These are phyloP conservation scores for Phytophthora meadii DNA, from an alignment of 352 stramenopile genomes.

Conservation along the genomic window DNA sequence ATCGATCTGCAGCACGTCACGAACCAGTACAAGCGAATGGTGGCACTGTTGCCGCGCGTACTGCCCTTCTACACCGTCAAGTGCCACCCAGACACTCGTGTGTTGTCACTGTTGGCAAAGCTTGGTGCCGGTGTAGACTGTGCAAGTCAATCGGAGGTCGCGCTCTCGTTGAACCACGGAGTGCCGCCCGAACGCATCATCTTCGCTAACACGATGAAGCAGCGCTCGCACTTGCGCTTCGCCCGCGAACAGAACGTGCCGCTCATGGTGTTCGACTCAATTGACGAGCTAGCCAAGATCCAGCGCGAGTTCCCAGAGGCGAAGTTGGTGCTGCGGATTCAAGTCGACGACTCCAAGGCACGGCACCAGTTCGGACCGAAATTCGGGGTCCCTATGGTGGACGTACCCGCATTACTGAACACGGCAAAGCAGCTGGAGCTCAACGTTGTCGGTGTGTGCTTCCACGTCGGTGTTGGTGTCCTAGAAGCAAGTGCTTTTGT, in stretches of 20 bases:
- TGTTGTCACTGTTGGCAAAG: slow-evolving; percentile 56
- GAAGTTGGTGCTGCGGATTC: slow-evolving; percentile 73
- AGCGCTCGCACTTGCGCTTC: slow-evolving; percentile 70
- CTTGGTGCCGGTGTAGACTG: slow-evolving; percentile 86
- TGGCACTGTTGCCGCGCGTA: slow-evolving; percentile 54
- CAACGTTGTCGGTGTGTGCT: slow-evolving; percentile 84
- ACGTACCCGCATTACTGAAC: slow-evolving; percentile 67
- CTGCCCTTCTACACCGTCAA: slow-evolving; percentile 93
- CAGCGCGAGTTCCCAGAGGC: slow-evolving; percentile 49
- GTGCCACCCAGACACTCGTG: slow-evolving; percentile 81
- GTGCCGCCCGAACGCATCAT: slow-evolving; percentile 73
- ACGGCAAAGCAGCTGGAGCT: slow-evolving; percentile 66
- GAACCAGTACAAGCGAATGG: slow-evolving; percentile 55
- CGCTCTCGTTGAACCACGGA: slow-evolving; percentile 66
- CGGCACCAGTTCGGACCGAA: slow-evolving; percentile 85
- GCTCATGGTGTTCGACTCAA: slow-evolving; percentile 89
- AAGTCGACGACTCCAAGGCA: slow-evolving; percentile 88
- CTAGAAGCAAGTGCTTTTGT: slow-evolving; percentile 74
- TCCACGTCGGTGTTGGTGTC: slow-evolving; percentile 90
- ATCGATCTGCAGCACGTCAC: slow-evolving; percentile 62
- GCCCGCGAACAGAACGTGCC: slow-evolving; percentile 61
- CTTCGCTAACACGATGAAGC: slow-evolving; percentile 93
- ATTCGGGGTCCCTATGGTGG: slow-evolving; percentile 72
- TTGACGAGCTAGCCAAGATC: slow-evolving; percentile 82
- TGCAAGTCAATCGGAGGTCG: slow-evolving; percentile 83